These are phyloP conservation scores for Penicillium sp. DNA, from an alignment of 2,329 filamentous ascomycete species.

Conservation along the genomic window DNA sequence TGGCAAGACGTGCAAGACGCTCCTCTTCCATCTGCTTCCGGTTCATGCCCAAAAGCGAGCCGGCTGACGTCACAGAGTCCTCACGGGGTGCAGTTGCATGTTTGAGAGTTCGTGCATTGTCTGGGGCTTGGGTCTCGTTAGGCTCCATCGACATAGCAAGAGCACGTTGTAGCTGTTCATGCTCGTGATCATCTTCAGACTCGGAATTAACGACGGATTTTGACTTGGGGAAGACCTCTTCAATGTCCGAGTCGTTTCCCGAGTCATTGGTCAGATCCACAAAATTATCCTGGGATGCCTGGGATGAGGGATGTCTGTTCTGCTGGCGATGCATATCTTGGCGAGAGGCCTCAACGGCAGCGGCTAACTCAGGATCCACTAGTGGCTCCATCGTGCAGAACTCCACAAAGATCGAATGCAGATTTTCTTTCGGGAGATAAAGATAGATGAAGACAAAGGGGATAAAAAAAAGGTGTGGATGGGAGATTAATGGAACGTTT, in stretches of 20 bases:
- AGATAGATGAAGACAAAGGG: neutral
- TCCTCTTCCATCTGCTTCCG: constrained; percentile 83
- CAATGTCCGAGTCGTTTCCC: constrained; percentile 26
- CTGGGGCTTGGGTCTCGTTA: neutral
- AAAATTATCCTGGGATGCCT: constrained; percentile 11
- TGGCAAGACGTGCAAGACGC: constrained; percentile 65
- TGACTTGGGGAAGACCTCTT: constrained; percentile 28
- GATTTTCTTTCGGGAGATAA: neutral
- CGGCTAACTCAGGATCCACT: constrained; percentile 20
- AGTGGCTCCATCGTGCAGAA: constrained; percentile 4
- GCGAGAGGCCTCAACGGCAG: constrained; percentile 25
- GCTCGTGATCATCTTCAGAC: constrained; percentile 24
- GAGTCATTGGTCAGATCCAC: constrained; percentile 38
- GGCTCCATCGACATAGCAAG: constrained; percentile 35
- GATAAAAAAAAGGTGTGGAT: neutral
- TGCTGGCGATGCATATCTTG: constrained; percentile 5
- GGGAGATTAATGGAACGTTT: neutral
- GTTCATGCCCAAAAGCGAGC: constrained; percentile 58
- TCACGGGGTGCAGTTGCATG: neutral
- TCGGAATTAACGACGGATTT: constrained; percentile 29
- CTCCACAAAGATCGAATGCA: neutral
- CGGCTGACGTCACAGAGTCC: neutral
- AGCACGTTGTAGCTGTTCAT: constrained; percentile 38
- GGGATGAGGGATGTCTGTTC: neutral
- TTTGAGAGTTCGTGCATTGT: neutral